phyloP scores from a whole-genome alignment of 306 rosid species.

The Pterocarpus macrocarpus region DNA sequence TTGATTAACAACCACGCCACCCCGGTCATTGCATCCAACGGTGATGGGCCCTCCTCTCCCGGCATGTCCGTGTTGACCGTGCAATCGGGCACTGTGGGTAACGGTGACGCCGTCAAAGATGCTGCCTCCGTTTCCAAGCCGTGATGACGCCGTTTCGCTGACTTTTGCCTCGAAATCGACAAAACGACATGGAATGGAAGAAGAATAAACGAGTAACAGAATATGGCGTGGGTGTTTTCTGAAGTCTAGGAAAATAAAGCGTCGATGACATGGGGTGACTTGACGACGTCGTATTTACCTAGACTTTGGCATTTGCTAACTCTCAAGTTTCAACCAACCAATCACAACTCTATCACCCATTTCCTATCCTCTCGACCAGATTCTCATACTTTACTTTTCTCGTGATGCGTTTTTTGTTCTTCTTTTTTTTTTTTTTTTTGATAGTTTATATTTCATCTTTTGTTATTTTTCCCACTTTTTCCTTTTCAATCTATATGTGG shows the following conservation, averaged over 20 bases:
- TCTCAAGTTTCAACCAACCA: conserved; percentile 17
- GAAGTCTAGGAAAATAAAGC: conserved; percentile 67
- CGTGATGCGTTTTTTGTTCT: background rate
- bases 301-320: conserved; percentile 60
- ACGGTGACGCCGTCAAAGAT: conserved; percentile 69
- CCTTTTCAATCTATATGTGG: background rate
- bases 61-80: conserved; percentile 84
- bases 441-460: background rate
- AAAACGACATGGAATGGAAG: background rate
- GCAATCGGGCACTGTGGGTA: conserved; percentile 66
- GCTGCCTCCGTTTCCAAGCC: conserved; percentile 80
- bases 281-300: conserved; percentile 78
- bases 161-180: background rate
- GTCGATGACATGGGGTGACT: conserved; percentile 3
- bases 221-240: conserved; percentile 51
- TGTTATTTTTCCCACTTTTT: too few species aligned
- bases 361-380: background rate
- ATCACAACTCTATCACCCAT: background rate
- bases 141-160: conserved; percentile 54
- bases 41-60: conserved; percentile 87
- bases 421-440: background rate
- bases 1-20: conserved; percentile 37
- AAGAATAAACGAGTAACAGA: background rate
- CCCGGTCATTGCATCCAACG: conserved; percentile 56
- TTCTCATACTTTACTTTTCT: background rate